Evolutionary conservation across 2,329 filamentous ascomycete species (phyloP).

Genomic region (Westerdykella aurantiaca): DNA sequence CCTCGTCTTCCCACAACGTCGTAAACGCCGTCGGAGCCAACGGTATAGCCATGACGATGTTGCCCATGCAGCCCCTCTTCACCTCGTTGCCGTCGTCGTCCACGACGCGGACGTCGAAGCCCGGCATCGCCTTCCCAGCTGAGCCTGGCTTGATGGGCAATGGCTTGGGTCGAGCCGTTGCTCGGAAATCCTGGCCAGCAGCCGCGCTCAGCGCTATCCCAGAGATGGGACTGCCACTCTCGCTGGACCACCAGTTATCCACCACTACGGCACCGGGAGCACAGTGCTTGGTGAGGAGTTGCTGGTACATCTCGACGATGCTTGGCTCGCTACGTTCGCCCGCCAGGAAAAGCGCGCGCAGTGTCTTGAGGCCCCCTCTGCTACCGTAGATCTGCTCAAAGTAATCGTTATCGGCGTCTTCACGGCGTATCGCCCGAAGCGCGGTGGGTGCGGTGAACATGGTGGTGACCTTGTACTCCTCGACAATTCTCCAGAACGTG

Average conservation of each 20-base stretch:
- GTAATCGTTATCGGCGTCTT: conserved; percentile 68
- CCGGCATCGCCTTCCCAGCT: conserved; percentile 85
- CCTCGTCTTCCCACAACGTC: conserved; percentile 78
- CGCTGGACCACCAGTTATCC: conserved; percentile 71
- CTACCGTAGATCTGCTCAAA: conserved; percentile 57
- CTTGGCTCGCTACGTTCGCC: conserved; percentile 85
- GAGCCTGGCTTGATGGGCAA: conserved; percentile 72
- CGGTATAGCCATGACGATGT: conserved; percentile 79
- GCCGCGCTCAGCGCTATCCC: conserved; percentile 60
- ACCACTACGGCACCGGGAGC: conserved; percentile 58
- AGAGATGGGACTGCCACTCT: conserved; percentile 64
- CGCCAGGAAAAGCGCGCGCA: conserved; percentile 75
- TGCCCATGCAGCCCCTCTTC: conserved; percentile 71
- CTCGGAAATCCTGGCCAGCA: conserved; percentile 51
- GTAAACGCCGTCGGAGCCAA: conserved; percentile 82
- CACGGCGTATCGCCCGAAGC: conserved; percentile 77
- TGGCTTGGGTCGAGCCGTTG: conserved; percentile 41
- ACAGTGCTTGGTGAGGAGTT: conserved; percentile 61
- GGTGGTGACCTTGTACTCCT: conserved; percentile 77
- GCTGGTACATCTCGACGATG: conserved; percentile 75
- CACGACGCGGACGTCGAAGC: conserved; percentile 80
- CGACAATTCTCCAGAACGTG: conserved; percentile 79
- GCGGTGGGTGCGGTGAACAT: conserved; percentile 81
- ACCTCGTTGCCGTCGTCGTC: conserved; percentile 73
- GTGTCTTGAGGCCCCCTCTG: conserved; percentile 62